These are phyloP conservation scores for Picea abies DNA, from an alignment of 83 land plant species.

Conservation along the genomic window DNA sequence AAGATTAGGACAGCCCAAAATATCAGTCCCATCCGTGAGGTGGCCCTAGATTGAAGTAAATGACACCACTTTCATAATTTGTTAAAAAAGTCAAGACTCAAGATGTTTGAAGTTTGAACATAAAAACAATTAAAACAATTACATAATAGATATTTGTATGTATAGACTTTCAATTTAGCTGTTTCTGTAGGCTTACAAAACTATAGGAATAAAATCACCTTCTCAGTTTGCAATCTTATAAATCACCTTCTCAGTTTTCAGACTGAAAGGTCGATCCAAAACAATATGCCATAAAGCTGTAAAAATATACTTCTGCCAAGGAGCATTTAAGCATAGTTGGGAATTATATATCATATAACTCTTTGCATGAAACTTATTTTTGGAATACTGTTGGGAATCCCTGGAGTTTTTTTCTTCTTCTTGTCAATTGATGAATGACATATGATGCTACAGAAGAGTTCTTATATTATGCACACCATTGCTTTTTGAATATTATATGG, in stretches of 20 bases:
- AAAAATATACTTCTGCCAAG: background rate
- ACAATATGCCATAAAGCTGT: background rate
- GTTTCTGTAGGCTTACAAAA: background rate
- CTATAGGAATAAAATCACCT: background rate
- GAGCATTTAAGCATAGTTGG: background rate
- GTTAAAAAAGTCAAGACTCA: background rate
- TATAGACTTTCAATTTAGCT: background rate
- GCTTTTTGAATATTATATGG: background rate
- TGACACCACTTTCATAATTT: background rate
- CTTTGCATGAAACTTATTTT: background rate
- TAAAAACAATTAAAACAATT: background rate
- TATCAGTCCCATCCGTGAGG: background rate
- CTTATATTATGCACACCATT: background rate
- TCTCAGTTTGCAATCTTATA: too few relatives aligned
- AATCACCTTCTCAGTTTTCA: background rate
- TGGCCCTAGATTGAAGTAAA: background rate
- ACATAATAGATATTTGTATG: background rate
- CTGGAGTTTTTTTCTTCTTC: background rate
- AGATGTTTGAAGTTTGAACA: too few relatives aligned
- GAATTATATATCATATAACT: background rate
- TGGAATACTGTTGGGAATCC: background rate
- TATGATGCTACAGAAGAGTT: background rate
- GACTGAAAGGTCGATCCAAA: background rate
- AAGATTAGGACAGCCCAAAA: conserved; percentile 2
- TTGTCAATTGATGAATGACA: background rate